Conservation (phyloP, 2,329 filamentous ascomycete genomes). For the Colletotrichum spinosum region DNA sequence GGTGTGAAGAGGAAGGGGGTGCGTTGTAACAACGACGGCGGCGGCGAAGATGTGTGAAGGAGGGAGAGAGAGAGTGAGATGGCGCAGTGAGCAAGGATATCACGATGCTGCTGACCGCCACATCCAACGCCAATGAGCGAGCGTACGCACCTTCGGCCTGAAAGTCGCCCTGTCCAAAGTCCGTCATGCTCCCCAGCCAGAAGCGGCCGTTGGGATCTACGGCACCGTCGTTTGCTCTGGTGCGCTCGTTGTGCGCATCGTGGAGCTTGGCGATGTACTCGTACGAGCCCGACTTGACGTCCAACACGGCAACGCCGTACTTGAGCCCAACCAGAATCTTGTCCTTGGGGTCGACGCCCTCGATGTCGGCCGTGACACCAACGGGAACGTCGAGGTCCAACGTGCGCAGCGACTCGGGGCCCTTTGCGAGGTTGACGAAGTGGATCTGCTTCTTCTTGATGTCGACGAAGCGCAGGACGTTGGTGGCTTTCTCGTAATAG, state of each 20-base stretch:
- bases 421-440: slow-evolving; percentile 73
- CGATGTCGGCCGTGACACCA: slow-evolving; percentile 83
- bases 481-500: slow-evolving; percentile 74
- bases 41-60: neutral
- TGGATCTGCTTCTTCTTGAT: slow-evolving; percentile 83
- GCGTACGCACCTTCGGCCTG: slow-evolving; percentile 64
- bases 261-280: slow-evolving; percentile 65
- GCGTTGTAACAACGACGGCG: slow-evolving; percentile 11
- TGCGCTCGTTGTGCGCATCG: slow-evolving; percentile 59
- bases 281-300: slow-evolving; percentile 68
- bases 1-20: slow-evolving; percentile 4
- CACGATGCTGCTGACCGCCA: slow-evolving; percentile 30
- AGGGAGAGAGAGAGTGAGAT: neutral
- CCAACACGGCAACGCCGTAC: slow-evolving; percentile 82
- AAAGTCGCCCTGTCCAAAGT: slow-evolving; percentile 69
- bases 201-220: slow-evolving; percentile 84
- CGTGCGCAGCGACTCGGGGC: slow-evolving; percentile 72
- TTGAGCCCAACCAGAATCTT: slow-evolving; percentile 85
- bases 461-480: slow-evolving; percentile 82
- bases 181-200: slow-evolving; percentile 90
- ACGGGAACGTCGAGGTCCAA: slow-evolving; percentile 65
- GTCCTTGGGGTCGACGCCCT: slow-evolving; percentile 68
- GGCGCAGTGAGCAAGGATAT: slow-evolving; percentile 3
- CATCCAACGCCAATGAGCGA: slow-evolving; percentile 36
- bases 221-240: slow-evolving; percentile 84